Evolutionary conservation across 1,284 basidiomycete species (phyloP).

Genomic region (Volvariella surrecta): DNA sequence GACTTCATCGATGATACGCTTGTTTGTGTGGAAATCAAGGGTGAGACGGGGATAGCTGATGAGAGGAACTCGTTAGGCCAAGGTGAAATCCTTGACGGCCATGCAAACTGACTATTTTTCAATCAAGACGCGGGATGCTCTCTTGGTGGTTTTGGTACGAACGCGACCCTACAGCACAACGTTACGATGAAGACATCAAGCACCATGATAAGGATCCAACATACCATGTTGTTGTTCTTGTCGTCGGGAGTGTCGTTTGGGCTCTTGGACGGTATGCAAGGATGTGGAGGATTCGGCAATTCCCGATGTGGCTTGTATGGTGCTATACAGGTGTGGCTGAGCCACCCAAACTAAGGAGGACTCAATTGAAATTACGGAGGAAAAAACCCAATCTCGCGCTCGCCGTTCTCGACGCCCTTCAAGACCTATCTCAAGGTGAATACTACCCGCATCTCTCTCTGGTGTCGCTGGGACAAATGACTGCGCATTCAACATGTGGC

Average conservation of each 20-base stretch:
- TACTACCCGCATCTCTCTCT: conserved; percentile 6
- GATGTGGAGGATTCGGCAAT: conserved; percentile 15
- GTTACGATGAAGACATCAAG: conserved; percentile 11
- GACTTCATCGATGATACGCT: conserved; percentile 99
- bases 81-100: no score
- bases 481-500: background rate
- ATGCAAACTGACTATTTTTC: conserved; percentile 88
- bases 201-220: conserved; percentile 11
- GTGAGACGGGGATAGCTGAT: conserved; percentile 89
- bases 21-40: conserved; percentile 99
- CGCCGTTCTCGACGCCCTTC: conserved; percentile 11
- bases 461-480: conserved; percentile 2
- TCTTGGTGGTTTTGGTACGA: conserved; percentile 99
- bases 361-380: conserved; percentile 1
- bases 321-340: conserved; percentile 24
- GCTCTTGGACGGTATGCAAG: no score
- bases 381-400: background rate
- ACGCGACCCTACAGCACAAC: conserved; percentile 78
- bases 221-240: conserved; percentile 41
- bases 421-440: conserved; percentile 14
- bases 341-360: conserved; percentile 13
- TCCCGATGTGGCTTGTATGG: conserved; percentile 29
- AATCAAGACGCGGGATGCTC: conserved; percentile 97
- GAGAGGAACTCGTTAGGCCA: conserved; percentile 7
- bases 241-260: conserved; percentile 8